A percentile compares a stretch with the other conserved stretches of the same genome.
phyloP scores from a whole-genome alignment of 352 stramenopile genomes.

The Pythium scleroteichum region DNA sequence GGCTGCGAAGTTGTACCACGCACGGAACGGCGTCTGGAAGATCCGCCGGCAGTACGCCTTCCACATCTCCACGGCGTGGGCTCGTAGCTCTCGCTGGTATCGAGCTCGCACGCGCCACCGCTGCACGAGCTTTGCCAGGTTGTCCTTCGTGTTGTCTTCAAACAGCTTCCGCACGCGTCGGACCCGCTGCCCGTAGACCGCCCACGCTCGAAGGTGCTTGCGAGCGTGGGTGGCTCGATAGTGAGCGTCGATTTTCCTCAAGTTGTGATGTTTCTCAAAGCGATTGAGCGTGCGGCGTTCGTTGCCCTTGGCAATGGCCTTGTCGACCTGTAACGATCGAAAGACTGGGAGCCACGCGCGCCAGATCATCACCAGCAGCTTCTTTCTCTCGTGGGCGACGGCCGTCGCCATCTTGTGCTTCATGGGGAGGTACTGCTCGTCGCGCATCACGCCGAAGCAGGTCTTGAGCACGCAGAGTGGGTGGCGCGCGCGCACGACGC shows the following conservation, averaged over 20 bases:
- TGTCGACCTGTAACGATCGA: conserved; percentile 56
- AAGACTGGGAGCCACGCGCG: conserved; percentile 53
- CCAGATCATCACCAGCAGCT: conserved; percentile 33
- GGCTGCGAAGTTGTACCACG: conserved; percentile 59
- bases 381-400: conserved; percentile 35
- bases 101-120: conserved; percentile 52
- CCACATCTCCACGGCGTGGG: conserved; percentile 59
- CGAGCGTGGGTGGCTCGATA: conserved; percentile 46
- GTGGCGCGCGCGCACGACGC: conserved; percentile 41
- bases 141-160: conserved; percentile 55
- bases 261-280: conserved; percentile 70
- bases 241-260: conserved; percentile 71
- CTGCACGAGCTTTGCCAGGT: conserved; percentile 37
- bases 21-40: conserved; percentile 73
- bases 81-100: conserved; percentile 60
- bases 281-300: conserved; percentile 61
- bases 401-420: conserved; percentile 41
- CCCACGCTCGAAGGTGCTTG: conserved; percentile 65
- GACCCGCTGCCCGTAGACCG: conserved; percentile 45
- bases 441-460: conserved; percentile 52
- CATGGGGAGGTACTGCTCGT: conserved; percentile 45
- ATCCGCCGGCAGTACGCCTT: conserved; percentile 57
- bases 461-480: conserved; percentile 40
- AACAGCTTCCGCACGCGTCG: conserved; percentile 63
- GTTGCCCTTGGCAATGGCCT: conserved; percentile 44